Evolutionary conservation across 306 rosid genomes (phyloP).

Genomic region (Ormosia semicastrata): DNA sequence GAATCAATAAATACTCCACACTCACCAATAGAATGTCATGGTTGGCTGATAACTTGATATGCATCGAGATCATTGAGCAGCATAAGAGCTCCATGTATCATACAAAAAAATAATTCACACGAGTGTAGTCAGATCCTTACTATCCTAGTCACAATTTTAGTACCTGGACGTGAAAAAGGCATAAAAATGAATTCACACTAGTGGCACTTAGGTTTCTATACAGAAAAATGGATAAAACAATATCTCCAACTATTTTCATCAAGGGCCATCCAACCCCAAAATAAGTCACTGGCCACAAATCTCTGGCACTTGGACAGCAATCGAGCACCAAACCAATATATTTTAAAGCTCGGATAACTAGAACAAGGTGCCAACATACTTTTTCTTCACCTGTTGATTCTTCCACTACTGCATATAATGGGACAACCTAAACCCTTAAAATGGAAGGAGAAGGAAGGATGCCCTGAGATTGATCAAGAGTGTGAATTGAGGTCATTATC

Average conservation of each 20-base stretch:
- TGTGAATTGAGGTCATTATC: conserved; percentile 29
- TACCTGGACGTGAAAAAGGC: not conserved
- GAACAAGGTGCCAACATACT: conserved; percentile 9
- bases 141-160: not conserved
- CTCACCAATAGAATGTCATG: not conserved
- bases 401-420: not conserved
- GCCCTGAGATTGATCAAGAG: conserved; percentile 26
- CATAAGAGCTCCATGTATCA: not conserved
- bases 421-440: not conserved
- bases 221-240: conserved; percentile 14
- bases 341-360: not conserved
- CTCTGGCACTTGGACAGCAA: conserved; percentile 36
- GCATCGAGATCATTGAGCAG: not conserved
- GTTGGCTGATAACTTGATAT: not conserved
- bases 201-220: conserved; percentile 21
- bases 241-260: not conserved
- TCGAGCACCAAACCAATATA: conserved; percentile 33
- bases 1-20: not conserved
- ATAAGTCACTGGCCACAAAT: conserved; percentile 13
- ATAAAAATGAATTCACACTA: not conserved
- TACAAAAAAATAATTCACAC: not conserved
- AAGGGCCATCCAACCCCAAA: not conserved
- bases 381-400: conserved; percentile 30
- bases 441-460: conserved; percentile 5
- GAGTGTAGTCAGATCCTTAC: not conserved